Percentiles rank a stretch among this genome's conserved stretches.
These are phyloP conservation scores for Myriosclerotinia duriaeana DNA, from an alignment of 2,329 filamentous ascomycete genomes.

Conservation along the genomic window DNA sequence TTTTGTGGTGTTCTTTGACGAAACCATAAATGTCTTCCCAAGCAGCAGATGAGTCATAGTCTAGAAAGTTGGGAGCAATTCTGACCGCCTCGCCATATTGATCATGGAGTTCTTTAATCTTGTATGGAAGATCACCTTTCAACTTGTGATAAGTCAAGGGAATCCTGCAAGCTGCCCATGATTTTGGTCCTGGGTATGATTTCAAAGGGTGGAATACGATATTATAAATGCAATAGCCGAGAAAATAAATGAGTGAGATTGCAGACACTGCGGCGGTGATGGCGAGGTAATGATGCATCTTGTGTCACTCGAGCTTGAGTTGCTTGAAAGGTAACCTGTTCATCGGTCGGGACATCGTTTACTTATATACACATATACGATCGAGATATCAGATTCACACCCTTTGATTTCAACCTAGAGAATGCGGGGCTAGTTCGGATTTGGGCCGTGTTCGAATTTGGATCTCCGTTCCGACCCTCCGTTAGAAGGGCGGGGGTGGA, in stretches of 20 bases:
- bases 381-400: not conserved
- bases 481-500: not conserved
- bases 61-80: conserved; percentile 25
- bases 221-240: conserved; percentile 23
- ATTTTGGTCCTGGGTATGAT: conserved; percentile 26
- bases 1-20: not conserved
- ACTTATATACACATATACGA: not conserved
- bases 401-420: not conserved
- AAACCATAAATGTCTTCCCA: conserved; percentile 27
- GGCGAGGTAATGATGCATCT: not conserved
- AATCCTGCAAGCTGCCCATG: conserved; percentile 20
- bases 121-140: conserved; percentile 5
- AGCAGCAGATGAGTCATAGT: conserved; percentile 24
- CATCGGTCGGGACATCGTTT: not conserved
- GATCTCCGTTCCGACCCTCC: conserved; percentile 4
- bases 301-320: not conserved
- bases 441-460: not conserved
- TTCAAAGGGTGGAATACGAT: conserved; percentile 27
- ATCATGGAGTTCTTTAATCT: conserved; percentile 24
- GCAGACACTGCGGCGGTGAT: not conserved
- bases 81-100: conserved; percentile 29
- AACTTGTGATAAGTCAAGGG: conserved; percentile 13
- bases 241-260: not conserved
- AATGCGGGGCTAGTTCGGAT: not conserved
- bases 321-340: not conserved